Evolutionary conservation across 495 filamentous ascomycete species (phyloP), one percentile per base, ranked within the genome.

Genomic region (Filosporella fistucella): DNA sequence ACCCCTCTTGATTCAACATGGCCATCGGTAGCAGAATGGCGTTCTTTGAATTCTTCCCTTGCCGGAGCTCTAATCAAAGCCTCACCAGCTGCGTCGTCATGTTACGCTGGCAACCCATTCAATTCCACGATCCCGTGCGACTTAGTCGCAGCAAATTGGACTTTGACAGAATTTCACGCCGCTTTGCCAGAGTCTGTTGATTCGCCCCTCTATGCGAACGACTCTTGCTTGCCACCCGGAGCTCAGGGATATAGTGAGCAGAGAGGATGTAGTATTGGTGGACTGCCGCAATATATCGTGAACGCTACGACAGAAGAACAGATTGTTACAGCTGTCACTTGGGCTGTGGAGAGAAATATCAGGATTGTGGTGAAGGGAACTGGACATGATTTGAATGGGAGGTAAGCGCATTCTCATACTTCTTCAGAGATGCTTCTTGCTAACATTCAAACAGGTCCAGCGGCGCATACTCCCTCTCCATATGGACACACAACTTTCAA

Each of bases 301-400:
- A 74, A 76, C 45, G 67, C 67, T 0, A 69, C 67, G 4, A 61
- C 51, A 2, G 49, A 67, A 1, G 42, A 57, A 7, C 61, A 72
- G 44, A 57, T 72, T 35, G 64, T 68, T 50, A 42, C 61, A 2
- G 61, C 60, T 14, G 49, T 73, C 1, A 56, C 68, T 13, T 74
- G 70, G 51, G 71, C 71, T 9, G 63, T 55, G 13, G 50, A 70
- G 33, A 58, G 78, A 36, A 77, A 80, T 42, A 70, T 86, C 46
- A 69, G 82, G 20, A 53, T 86, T 6, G 62, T 82, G 26, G 67
- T 87, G 33, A 78, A 78, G 32, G 80, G 75, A 47, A 78, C 77
- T 1, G 82, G 82, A 8, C 78, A 82, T 59, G 78, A 79, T 45
- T 70, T 69, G n/a, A n/a, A n/a, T n/a, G n/a, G n/a, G n/a, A n/a